phyloP scores from a whole-genome alignment of 2,329 filamentous ascomycete genomes.

The Westerdykella sp. region DNA sequence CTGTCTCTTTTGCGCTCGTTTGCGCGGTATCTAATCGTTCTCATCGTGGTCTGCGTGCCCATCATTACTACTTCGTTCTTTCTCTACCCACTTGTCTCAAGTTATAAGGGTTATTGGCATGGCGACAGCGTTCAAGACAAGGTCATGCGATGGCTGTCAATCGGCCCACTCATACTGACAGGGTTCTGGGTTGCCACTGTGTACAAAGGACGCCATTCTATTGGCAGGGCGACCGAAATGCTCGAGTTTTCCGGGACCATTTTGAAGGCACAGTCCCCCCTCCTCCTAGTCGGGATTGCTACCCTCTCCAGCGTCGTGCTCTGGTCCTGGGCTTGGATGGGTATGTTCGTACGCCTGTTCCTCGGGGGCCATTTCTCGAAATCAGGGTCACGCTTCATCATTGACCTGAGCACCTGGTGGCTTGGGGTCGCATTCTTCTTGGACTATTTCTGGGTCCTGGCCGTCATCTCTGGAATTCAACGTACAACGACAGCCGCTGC shows the following conservation, averaged over 20 bases:
- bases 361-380: constrained; percentile 76
- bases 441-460: constrained; percentile 92
- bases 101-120: constrained; percentile 70
- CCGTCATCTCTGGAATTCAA: constrained; percentile 81
- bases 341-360: constrained; percentile 94
- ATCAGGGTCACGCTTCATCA: constrained; percentile 62
- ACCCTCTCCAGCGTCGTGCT: constrained; percentile 68
- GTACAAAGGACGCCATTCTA: constrained; percentile 69
- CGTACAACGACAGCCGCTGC: constrained; percentile 88
- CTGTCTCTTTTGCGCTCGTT: constrained; percentile 82
- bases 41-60: constrained; percentile 78
- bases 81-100: constrained; percentile 83
- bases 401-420: constrained; percentile 89
- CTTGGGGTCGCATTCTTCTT: constrained; percentile 86
- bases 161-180: constrained; percentile 67
- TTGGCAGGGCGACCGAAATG: constrained; percentile 78
- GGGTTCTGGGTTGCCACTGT: constrained; percentile 79
- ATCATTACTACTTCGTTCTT: constrained; percentile 83
- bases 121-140: constrained; percentile 79
- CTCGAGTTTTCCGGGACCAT: constrained; percentile 90
- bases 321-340: constrained; percentile 95
- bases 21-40: constrained; percentile 72
- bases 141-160: constrained; percentile 79
- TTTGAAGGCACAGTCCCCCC: constrained; percentile 72
- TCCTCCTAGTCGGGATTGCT: constrained; percentile 76